phyloP scores from a whole-genome alignment of 352 stramenopile species.

The Globisporangium nunn region DNA sequence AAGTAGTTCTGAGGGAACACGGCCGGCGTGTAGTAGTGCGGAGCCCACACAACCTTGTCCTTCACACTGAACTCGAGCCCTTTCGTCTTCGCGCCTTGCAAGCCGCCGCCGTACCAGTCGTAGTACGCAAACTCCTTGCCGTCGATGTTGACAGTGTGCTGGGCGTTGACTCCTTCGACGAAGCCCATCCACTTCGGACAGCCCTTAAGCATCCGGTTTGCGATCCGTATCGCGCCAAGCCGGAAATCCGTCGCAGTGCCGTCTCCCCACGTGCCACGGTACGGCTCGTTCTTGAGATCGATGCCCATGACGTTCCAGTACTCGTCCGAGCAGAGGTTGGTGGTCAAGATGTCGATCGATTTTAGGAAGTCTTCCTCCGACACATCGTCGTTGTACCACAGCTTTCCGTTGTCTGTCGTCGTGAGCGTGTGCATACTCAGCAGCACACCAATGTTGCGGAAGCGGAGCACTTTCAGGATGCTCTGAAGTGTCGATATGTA shows the following conservation, averaged over 20 bases:
- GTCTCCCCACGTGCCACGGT: slow-evolving; percentile 24
- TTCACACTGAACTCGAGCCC: slow-evolving; percentile 14
- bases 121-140: slow-evolving; percentile 21
- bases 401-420: slow-evolving; percentile 24
- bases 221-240: slow-evolving; percentile 20
- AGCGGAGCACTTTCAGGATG: slow-evolving; percentile 44
- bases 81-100: slow-evolving; percentile 21
- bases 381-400: slow-evolving; percentile 41
- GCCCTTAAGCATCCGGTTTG: slow-evolving; percentile 24
- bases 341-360: slow-evolving; percentile 25
- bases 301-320: slow-evolving; percentile 40
- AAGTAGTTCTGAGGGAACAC: slow-evolving; percentile 28
- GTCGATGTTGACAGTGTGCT: slow-evolving; percentile 21
- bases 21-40: slow-evolving; percentile 30
- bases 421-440: slow-evolving; percentile 59
- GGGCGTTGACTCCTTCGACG: slow-evolving; percentile 27
- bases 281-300: slow-evolving; percentile 37
- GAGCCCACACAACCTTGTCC: slow-evolving; percentile 29
- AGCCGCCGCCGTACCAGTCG: slow-evolving; percentile 32
- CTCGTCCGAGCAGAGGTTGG: slow-evolving; percentile 19
- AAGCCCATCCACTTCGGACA: slow-evolving; percentile 33
- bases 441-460: slow-evolving; percentile 50
- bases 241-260: slow-evolving; percentile 21
- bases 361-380: slow-evolving; percentile 21
- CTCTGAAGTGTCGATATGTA: slow-evolving; percentile 45